Evolutionary conservation across 371 early-diverging fungal species (phyloP).

Genomic region (Rhizomucor pusillus): DNA sequence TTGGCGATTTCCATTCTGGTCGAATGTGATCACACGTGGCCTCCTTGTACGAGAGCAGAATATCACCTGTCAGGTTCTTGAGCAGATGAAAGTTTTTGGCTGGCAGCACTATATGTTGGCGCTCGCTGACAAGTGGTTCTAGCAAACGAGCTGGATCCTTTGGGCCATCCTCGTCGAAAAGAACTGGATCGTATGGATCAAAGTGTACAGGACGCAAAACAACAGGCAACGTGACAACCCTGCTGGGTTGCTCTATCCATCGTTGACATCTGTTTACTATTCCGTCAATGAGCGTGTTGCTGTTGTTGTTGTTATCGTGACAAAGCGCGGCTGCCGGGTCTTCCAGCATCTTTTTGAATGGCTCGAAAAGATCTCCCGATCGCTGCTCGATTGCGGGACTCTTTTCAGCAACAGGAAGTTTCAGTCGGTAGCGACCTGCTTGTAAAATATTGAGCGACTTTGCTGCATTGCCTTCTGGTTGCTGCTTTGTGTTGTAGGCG

Average conservation of each 20-base stretch:
- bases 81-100: constrained; percentile 63
- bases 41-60: constrained; percentile 64
- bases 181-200: constrained; percentile 45
- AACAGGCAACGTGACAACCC: constrained; percentile 24
- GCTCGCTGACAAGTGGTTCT: constrained; percentile 54
- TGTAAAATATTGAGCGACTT: constrained; percentile 4
- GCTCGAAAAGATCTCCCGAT: constrained; percentile 8
- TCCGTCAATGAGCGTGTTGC: constrained; percentile 3
- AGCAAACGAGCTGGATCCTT: constrained; percentile 57
- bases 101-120: constrained; percentile 54
- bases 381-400: constrained; percentile 4
- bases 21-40: constrained; percentile 70
- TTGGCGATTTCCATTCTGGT: constrained; percentile 62
- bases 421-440: constrained; percentile 22
- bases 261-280: constrained; percentile 23
- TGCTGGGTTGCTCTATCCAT: constrained; percentile 34
- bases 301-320: neutral
- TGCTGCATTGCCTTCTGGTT: constrained; percentile 26
- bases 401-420: neutral
- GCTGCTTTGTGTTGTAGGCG: constrained; percentile 28
- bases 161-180: constrained; percentile 49
- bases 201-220: constrained; percentile 46
- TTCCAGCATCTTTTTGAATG: constrained; percentile 8
- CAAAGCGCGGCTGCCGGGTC: neutral
- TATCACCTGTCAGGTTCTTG: constrained; percentile 64